phyloP scores from a whole-genome alignment of 306 rosid species.

The Macrotyloma uniflorum region DNA sequence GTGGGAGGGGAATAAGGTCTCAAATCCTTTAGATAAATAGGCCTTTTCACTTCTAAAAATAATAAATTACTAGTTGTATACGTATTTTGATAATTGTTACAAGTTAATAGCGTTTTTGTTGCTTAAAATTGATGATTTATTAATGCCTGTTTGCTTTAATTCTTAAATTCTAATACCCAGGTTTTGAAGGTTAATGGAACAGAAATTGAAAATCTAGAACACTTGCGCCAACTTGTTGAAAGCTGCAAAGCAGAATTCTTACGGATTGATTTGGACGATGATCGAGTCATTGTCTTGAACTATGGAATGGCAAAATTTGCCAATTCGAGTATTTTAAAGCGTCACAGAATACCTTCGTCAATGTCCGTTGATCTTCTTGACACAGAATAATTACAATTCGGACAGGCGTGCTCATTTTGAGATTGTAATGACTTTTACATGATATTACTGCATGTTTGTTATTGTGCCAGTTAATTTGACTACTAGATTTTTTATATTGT shows the following conservation, averaged over 20 bases:
- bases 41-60: too few species aligned
- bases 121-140: neutral
- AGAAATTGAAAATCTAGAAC: slow-evolving; percentile 73
- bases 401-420: slow-evolving; percentile 30
- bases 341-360: slow-evolving; percentile 81
- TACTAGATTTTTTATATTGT: neutral
- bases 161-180: slow-evolving; percentile 45
- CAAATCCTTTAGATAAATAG: too few species aligned
- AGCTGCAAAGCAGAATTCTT: slow-evolving; percentile 57
- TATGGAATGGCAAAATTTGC: slow-evolving; percentile 66
- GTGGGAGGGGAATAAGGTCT: too few species aligned
- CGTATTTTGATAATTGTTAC: neutral
- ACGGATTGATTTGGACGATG: slow-evolving; percentile 89
- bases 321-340: slow-evolving; percentile 68
- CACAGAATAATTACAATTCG: slow-evolving; percentile 32
- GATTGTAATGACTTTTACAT: neutral
- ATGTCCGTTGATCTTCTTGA: slow-evolving; percentile 65
- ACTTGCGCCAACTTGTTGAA: slow-evolving; percentile 76
- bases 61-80: neutral
- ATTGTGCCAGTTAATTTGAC: neutral
- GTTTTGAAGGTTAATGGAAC: slow-evolving; percentile 80
- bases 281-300: slow-evolving; percentile 76
- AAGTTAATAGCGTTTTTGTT: slow-evolving; percentile 19
- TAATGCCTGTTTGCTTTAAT: slow-evolving; percentile 16
- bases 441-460: neutral